Evolutionary conservation across 129 eudicot genomes (phyloP), one percentile per base, ranked within the genome.

Genomic region (Helianthus annuus): DNA sequence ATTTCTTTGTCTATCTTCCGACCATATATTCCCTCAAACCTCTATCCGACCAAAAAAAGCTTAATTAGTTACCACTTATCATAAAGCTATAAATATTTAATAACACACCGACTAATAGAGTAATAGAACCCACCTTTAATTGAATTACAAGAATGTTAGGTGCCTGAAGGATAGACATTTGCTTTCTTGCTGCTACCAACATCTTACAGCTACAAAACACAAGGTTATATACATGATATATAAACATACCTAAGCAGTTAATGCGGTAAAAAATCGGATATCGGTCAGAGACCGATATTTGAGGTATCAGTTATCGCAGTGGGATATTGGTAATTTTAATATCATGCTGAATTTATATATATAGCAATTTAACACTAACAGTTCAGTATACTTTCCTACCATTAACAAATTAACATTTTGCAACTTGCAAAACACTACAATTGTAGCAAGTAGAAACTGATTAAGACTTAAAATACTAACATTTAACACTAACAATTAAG

Each of bases 61-160:
- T 52, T 29, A 64, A 68, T 70, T n/a, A 74, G 67, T 66, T 53
- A 77, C 38, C 54, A 56, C 32, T 39, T 57, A 64, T 52, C 51
- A 14, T 19, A 16, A 56, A 27, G 58, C 59, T 77, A 68, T 29
- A 17, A 19, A 77, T 59, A 16, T 1, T 16, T 9, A 48, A 17
- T 55, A 17, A 40, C 10, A 48, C 22, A 22, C 60, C 57, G 7
- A 67, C 64, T 7, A 44, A 66, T 32, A 39, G n/a, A 2, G 34
- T 4, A 44, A 66, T 32, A 39, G n/a, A 3, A 39, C 77, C 19
- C 64, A 90, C 99, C 99, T 94, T 94, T 17, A 94, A 83, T 74
- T 94, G 99, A 36, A 94, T 82, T 22, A 90, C 99, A 79, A 94
- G 97, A 67, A 94, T 89, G 86, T 94, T 94, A 14, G 99, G 99